These are phyloP conservation scores for Aspergillus pseudoglaucus DNA, from an alignment of 2,329 filamentous ascomycete genomes.

Conservation along the genomic window DNA sequence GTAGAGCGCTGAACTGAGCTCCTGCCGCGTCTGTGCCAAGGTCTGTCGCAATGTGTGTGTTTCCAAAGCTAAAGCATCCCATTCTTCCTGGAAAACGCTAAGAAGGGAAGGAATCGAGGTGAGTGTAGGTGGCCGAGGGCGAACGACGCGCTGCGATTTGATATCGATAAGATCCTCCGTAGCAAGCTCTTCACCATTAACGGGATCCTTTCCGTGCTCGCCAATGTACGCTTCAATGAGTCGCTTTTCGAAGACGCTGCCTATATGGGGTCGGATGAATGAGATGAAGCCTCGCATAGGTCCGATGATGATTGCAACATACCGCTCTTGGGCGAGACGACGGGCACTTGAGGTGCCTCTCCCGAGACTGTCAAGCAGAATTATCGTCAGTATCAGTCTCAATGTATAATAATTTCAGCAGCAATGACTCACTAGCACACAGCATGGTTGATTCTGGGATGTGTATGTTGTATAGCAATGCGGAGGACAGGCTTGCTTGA, in stretches of 20 bases:
- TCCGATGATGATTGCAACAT: slow-evolving; percentile 31
- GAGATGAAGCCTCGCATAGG: slow-evolving; percentile 5
- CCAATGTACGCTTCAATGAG: slow-evolving; percentile 92
- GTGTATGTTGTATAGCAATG: slow-evolving; percentile 15
- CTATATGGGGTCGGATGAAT: slow-evolving; percentile 42
- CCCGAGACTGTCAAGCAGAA: slow-evolving; percentile 66
- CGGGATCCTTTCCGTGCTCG: slow-evolving; percentile 87
- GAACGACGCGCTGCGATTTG: slow-evolving; percentile 74
- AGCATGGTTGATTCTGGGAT: slow-evolving; percentile 43
- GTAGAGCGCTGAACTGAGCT: slow-evolving; percentile 88
- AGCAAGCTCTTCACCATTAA: slow-evolving; percentile 77
- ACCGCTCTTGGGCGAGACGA: slow-evolving; percentile 93
- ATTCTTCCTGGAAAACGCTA: slow-evolving; percentile 94
- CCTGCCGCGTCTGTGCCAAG: slow-evolving; percentile 80
- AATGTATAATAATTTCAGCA: slow-evolving; percentile 6
- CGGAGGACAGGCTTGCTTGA: slow-evolving; percentile 16
- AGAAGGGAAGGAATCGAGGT: slow-evolving; percentile 95
- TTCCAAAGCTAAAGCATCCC: slow-evolving; percentile 89
- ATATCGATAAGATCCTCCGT: slow-evolving; percentile 81
- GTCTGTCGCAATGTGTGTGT: slow-evolving; percentile 87
- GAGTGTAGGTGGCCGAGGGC: slow-evolving; percentile 82
- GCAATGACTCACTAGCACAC: slow-evolving; percentile 54
- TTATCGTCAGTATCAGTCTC: slow-evolving; percentile 12
- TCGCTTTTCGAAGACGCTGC: slow-evolving; percentile 88
- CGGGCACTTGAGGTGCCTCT: slow-evolving; percentile 89